These are phyloP conservation scores for Chlamydomonas asymmetrica DNA, from an alignment of 139 green algal species.

Conservation along the genomic window DNA sequence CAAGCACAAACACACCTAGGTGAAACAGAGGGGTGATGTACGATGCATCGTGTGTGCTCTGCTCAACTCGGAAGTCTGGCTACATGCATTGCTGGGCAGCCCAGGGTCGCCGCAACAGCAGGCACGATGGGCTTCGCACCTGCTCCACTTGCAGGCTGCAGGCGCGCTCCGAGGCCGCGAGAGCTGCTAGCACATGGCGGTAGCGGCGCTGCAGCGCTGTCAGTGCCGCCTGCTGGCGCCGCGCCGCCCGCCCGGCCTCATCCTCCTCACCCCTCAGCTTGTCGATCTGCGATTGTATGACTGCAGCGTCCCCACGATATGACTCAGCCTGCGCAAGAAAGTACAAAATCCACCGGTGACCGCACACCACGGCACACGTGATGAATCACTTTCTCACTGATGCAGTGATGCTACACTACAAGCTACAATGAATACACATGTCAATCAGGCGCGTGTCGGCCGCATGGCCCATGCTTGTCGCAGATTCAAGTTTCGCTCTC, in stretches of 20 bases:
- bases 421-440: neutral
- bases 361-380: neutral
- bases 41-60: too few species aligned
- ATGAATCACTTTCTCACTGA: neutral
- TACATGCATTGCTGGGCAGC: too few species aligned
- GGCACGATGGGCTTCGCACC: too few species aligned
- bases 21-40: too few species aligned
- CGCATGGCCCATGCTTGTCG: neutral
- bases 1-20: too few species aligned
- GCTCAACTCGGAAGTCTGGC: too few species aligned
- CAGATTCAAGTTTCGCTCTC: neutral
- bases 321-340: slow-evolving; percentile 16
- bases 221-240: neutral
- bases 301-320: slow-evolving; percentile 6
- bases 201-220: neutral
- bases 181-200: slow-evolving; percentile 6
- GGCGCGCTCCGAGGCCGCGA: slow-evolving; percentile 7
- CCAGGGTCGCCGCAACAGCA: too few species aligned
- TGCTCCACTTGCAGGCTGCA: neutral
- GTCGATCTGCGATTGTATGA: slow-evolving; percentile 11
- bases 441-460: neutral
- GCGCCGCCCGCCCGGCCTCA: neutral
- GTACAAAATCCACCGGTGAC: too few species aligned
- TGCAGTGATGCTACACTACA: neutral
- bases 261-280: slow-evolving; percentile 11